Evolutionary conservation across 805 yeast genomes (phyloP).

Genomic region (Suhomyces faveliae): DNA sequence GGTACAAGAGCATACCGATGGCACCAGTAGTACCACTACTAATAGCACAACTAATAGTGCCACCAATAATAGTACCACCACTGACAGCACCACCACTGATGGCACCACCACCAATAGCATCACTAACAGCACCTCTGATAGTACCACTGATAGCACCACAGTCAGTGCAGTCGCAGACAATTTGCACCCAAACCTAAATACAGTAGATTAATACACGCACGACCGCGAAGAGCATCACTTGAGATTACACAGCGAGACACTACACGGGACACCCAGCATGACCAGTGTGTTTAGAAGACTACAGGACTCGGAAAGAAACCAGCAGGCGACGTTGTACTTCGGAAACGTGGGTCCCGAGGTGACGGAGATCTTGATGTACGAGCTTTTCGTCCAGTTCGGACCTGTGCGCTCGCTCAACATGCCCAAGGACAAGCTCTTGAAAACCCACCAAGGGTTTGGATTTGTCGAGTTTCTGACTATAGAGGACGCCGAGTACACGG

Average conservation of each 20-base stretch:
- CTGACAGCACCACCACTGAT: too few relatives aligned
- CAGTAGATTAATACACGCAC: constrained; percentile 3
- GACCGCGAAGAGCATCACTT: constrained; percentile 1
- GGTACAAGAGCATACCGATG: too few relatives aligned
- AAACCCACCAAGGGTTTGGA: constrained; percentile 81
- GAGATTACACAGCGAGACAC: neutral
- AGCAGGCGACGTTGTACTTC: constrained; percentile 66
- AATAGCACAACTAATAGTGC: too few relatives aligned
- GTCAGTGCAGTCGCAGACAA: too few relatives aligned
- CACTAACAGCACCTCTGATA: too few relatives aligned
- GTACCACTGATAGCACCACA: too few relatives aligned
- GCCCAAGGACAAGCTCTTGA: constrained; percentile 74
- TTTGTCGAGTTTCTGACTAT: constrained; percentile 67
- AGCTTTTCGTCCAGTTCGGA: constrained; percentile 80
- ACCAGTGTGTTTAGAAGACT: constrained; percentile 32
- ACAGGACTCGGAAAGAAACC: constrained; percentile 50
- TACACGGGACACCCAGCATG: too few relatives aligned
- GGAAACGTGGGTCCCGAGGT: constrained; percentile 82
- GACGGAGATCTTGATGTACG: constrained; percentile 70
- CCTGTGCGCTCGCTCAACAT: constrained; percentile 69
- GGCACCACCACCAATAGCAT: neutral
- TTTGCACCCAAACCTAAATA: neutral
- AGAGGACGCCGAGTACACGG: constrained; percentile 69
- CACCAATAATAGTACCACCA: neutral
- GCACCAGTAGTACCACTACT: too few relatives aligned